Base-by-base conservation (phyloP, 257 asterid species). In the Solanum gandarillasii region DNA sequence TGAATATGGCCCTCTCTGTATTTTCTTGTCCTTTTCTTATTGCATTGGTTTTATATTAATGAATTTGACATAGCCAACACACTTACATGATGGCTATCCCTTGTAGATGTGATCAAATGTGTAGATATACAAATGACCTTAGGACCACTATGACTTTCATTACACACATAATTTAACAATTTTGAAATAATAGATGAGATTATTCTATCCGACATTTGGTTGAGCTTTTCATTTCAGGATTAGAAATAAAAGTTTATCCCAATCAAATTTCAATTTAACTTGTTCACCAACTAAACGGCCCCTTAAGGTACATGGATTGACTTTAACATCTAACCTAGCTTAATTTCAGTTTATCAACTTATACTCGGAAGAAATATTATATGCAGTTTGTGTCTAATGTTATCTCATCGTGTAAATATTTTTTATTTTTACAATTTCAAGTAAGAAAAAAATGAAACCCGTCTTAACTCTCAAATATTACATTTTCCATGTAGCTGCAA, bases 1-100 rank as follows among this genome's bases (percentile, higher is more conserved):
- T 89, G 90, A 90, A 87, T 90, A 89, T 89, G 1, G 90, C 87
- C 86, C 84, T 23, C 87, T 65, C 89, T 90, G 90, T 90, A 89
- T 75, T 74, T 89, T 35, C 85, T 72, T 89, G 85, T 29, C 70
- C 62, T 73, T 62, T 86, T 29, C 76, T 90, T 82, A 9, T 58
- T 85, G 79, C 83, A 88, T 83, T 85, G 86, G 75, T 87, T 58
- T 18, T 83, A 67, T 86, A 31, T 29, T 46, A 43, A 46, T 48
- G 36, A 9, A 29, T 11, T 65, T 83, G 86, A 29, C 82, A 70
- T 68, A 27, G 71, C 43, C 73, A 20, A 86, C 43, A 81, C 85
- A 7, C 68, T 32, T 74, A 48, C 32, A 43, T 60, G 60, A 34
- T 5, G 8, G 5, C 46, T 23, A 5, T 21, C 9, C 65, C 65